These are phyloP conservation scores for Sarcodon sp. DNA, from an alignment of 768 basidiomycete species.

Conservation along the genomic window DNA sequence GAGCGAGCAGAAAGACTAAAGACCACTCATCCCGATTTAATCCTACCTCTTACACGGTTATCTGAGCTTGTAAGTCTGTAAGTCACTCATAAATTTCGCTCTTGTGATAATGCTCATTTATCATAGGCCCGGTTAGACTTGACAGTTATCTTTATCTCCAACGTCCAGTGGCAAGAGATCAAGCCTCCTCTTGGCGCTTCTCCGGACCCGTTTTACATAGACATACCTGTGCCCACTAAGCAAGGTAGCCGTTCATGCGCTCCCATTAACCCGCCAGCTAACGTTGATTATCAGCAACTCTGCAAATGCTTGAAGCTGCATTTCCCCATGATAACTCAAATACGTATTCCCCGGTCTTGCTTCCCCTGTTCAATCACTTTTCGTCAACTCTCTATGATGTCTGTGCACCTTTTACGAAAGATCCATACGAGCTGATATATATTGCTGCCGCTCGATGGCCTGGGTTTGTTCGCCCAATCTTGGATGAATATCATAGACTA, in stretches of 20 bases:
- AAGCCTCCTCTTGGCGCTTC: slow-evolving; percentile 58
- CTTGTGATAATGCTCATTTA: not conserved
- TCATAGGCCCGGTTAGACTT: slow-evolving; percentile 44
- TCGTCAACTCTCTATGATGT: slow-evolving; percentile 41
- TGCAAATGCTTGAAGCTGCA: slow-evolving; percentile 24
- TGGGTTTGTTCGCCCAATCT: slow-evolving; percentile 57
- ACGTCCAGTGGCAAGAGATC: slow-evolving; percentile 58
- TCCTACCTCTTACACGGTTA: slow-evolving; percentile 61
- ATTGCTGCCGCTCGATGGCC: slow-evolving; percentile 75
- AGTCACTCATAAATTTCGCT: too few relatives aligned
- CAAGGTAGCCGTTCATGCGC: slow-evolving; percentile 28
- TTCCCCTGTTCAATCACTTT: slow-evolving; percentile 54
- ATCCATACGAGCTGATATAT: slow-evolving; percentile 61
- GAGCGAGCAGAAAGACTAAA: slow-evolving; percentile 58
- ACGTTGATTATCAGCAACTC: slow-evolving; percentile 13
- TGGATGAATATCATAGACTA: slow-evolving; percentile 23
- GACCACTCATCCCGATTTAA: slow-evolving; percentile 45
- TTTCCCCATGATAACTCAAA: slow-evolving; percentile 18
- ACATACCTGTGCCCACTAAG: slow-evolving; percentile 39
- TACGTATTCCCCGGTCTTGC: slow-evolving; percentile 42
- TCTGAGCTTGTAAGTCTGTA: slow-evolving; percentile 46
- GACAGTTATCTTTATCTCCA: slow-evolving; percentile 50
- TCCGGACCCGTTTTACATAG: slow-evolving; percentile 60
- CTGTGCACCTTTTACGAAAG: slow-evolving; percentile 51
- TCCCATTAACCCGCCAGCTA: not conserved